phyloP scores from a whole-genome alignment of 2,329 filamentous ascomycete genomes.

The Aspergillus fischeri region DNA sequence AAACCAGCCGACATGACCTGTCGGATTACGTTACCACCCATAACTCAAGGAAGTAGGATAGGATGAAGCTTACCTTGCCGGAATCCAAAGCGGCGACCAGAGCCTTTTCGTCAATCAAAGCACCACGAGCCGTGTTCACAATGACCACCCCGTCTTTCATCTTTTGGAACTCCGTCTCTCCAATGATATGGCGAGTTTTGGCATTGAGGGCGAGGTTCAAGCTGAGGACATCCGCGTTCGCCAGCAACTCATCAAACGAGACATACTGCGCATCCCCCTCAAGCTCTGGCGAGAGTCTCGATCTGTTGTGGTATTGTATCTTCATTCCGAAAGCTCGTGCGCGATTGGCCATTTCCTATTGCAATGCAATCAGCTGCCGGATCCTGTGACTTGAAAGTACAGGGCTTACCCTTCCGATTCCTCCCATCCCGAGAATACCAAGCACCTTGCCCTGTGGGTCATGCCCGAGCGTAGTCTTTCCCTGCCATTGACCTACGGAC shows the following conservation, averaged over 20 bases:
- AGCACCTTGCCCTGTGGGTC: constrained; percentile 44
- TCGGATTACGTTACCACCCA: not conserved
- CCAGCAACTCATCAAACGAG: constrained; percentile 44
- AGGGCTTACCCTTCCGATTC: constrained; percentile 41
- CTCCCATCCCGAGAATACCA: constrained; percentile 47
- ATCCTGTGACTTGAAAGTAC: not conserved
- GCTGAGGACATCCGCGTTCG: constrained; percentile 44
- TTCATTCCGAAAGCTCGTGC: constrained; percentile 46
- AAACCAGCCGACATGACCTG: constrained; percentile 42
- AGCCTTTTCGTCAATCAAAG: constrained; percentile 45
- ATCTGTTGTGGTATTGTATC: constrained; percentile 46
- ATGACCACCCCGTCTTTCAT: constrained; percentile 45
- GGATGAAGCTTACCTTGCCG: constrained; percentile 34
- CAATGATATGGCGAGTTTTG: constrained; percentile 45
- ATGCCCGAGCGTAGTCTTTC: constrained; percentile 39
- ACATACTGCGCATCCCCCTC: constrained; percentile 43
- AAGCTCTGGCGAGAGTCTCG: constrained; percentile 36
- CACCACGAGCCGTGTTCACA: constrained; percentile 44
- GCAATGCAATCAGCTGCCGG: not conserved
- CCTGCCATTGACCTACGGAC: constrained; percentile 37
- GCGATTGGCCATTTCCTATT: constrained; percentile 43
- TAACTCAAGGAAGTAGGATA: not conserved
- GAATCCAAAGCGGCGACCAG: constrained; percentile 43
- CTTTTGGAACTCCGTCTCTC: constrained; percentile 41
- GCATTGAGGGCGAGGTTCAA: constrained; percentile 44